phyloP scores from a whole-genome alignment of 1,284 basidiomycete species.

The Irpex sp. region DNA sequence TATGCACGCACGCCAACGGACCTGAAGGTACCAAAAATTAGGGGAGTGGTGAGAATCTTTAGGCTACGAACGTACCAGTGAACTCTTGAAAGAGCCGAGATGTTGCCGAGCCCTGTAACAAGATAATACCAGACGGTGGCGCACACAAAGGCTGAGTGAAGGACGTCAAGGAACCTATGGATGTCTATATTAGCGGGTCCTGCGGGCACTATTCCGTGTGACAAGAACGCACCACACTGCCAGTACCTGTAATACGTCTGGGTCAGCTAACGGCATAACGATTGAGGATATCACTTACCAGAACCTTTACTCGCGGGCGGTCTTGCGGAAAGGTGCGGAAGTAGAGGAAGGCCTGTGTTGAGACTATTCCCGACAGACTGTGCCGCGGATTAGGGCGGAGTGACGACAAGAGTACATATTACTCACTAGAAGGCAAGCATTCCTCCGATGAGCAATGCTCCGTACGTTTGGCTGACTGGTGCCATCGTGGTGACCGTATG shows the following conservation, averaged over 20 bases:
- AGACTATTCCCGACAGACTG: conserved; percentile 13
- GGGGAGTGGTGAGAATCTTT: not conserved
- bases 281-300: conserved; percentile 1
- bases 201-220: not conserved
- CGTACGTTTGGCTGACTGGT: conserved; percentile 6
- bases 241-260: not conserved
- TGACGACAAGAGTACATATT: not conserved
- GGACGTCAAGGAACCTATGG: conserved; percentile 8
- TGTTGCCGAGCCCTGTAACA: conserved; percentile 2
- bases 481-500: not conserved
- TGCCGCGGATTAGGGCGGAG: not conserved
- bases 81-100: not conserved
- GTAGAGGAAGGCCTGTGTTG: conserved; percentile 10
- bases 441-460: conserved; percentile 8
- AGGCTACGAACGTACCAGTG: conserved; percentile 3
- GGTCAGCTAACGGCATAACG: not conserved
- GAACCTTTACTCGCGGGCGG: not conserved
- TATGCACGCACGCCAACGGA: conserved; percentile 6
- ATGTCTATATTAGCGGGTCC: not conserved
- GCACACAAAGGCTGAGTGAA: conserved; percentile 9
- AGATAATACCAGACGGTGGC: conserved; percentile 9
- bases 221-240: not conserved
- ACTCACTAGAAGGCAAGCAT: conserved; percentile 8
- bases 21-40: not conserved
- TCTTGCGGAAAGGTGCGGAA: conserved; percentile 6